A percentile compares a stretch with the other conserved stretches of the same genome.
Conservation (phyloP, 768 basidiomycete genomes). For the Boletus tylopilopsis region DNA sequence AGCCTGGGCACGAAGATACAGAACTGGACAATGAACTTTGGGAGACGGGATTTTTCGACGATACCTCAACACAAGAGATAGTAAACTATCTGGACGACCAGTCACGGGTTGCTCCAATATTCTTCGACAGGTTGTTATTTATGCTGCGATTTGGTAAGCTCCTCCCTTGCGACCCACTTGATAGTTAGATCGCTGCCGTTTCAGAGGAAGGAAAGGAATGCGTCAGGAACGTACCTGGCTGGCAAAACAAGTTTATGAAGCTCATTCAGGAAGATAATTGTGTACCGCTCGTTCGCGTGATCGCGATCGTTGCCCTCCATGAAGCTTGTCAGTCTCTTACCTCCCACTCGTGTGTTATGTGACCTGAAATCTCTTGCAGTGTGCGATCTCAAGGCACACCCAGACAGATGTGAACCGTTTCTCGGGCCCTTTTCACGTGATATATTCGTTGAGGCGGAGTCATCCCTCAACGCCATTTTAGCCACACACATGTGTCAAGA, state of each 20-base stretch:
- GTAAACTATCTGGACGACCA: constrained; percentile 5
- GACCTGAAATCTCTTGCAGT: neutral
- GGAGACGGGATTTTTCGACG: constrained; percentile 22
- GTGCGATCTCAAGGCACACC: neutral
- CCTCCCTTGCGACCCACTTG: neutral
- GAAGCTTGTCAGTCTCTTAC: constrained; percentile 16
- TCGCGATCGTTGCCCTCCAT: constrained; percentile 20
- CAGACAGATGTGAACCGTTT: neutral
- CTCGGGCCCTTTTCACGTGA: neutral
- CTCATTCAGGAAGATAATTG: constrained; percentile 12
- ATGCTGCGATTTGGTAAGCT: constrained; percentile 21
- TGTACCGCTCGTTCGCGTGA: constrained; percentile 17
- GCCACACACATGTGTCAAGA: constrained; percentile 13
- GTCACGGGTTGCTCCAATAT: constrained; percentile 8
- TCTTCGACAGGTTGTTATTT: constrained; percentile 8
- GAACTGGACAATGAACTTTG: constrained; percentile 11
- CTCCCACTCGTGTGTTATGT: neutral
- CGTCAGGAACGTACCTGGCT: constrained; percentile 11
- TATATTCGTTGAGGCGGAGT: constrained; percentile 10
- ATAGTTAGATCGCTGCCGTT: neutral
- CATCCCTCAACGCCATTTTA: constrained; percentile 11
- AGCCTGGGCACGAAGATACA: neutral
- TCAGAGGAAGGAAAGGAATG: constrained; percentile 20
- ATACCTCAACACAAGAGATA: constrained; percentile 12
- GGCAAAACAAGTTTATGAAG: constrained; percentile 7